Percentiles rank a stretch among this genome's conserved stretches.
Conservation (phyloP, 805 yeast species). For the Wickerhamiella sergipiensis region DNA sequence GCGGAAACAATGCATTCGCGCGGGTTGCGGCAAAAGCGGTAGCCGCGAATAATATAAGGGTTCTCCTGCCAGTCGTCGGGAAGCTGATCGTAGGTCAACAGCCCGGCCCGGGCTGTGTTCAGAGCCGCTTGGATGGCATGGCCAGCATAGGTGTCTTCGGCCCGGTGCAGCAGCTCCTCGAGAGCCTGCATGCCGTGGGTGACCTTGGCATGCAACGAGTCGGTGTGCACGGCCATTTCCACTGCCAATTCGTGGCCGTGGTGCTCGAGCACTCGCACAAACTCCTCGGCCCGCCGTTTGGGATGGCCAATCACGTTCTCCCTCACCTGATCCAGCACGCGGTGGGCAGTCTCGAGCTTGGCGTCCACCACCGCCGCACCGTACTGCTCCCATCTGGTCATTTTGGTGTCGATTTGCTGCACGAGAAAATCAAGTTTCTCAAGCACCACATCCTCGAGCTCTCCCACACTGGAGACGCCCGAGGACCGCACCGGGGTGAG, state of each 20-base stretch:
- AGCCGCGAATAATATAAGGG: conserved; percentile 70
- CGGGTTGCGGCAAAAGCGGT: conserved; percentile 63
- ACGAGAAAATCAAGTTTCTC: conserved; percentile 4
- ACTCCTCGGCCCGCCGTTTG: conserved; percentile 22
- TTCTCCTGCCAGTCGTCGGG: conserved; percentile 93
- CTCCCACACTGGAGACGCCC: not conserved
- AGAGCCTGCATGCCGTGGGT: conserved; percentile 21
- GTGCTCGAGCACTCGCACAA: conserved; percentile 21
- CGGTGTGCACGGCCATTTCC: conserved; percentile 7
- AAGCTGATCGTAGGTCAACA: conserved; percentile 69
- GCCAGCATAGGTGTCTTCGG: conserved; percentile 22
- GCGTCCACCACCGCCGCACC: conserved; percentile 23
- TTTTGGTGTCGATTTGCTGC: conserved; percentile 11
- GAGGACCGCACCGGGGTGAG: too few relatives aligned
- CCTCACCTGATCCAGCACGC: conserved; percentile 19
- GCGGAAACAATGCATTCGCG: conserved; percentile 45
- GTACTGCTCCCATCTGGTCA: conserved; percentile 23
- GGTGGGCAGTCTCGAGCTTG: conserved; percentile 18
- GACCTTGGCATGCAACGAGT: conserved; percentile 16
- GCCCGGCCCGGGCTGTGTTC: conserved; percentile 24
- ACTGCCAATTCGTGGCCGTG: conserved; percentile 14
- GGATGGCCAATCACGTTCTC: conserved; percentile 23
- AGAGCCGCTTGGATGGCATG: conserved; percentile 17
- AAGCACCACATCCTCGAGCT: conserved; percentile 5
- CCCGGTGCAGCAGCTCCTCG: conserved; percentile 22